These are phyloP conservation scores for Antrodiella citrinella DNA, from an alignment of 768 basidiomycete species.

Conservation along the genomic window DNA sequence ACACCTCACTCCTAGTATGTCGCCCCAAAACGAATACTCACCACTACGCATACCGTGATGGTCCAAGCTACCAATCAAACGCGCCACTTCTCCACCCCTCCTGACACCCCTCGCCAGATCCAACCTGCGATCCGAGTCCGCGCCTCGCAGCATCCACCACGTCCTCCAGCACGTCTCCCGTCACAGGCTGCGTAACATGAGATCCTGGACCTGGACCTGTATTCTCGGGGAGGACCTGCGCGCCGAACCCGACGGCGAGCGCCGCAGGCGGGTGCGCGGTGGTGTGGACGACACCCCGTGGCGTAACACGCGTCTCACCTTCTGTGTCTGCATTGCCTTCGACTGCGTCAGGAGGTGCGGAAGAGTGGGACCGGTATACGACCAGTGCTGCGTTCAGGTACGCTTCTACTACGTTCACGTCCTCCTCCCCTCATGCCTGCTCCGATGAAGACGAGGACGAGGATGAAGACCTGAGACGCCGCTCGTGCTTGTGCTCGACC, in stretches of 20 bases:
- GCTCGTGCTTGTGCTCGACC: too few relatives aligned
- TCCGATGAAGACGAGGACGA: too few relatives aligned
- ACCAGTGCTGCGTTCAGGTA: slow-evolving; percentile 5
- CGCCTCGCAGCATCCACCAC: slow-evolving; percentile 6
- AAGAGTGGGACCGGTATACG: not conserved
- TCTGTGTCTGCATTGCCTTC: too few relatives aligned
- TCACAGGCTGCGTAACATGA: not conserved
- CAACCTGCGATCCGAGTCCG: slow-evolving; percentile 1
- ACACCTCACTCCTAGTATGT: too few relatives aligned
- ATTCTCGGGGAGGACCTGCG: slow-evolving; percentile 21
- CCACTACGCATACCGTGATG: too few relatives aligned
- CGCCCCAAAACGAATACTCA: too few relatives aligned
- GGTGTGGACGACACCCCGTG: slow-evolving; percentile 17
- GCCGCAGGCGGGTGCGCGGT: slow-evolving; percentile 15
- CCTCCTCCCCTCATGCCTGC: slow-evolving; percentile 4
- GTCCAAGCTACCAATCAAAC: slow-evolving; percentile 46
- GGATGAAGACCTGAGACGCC: too few relatives aligned
- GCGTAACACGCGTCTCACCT: slow-evolving; percentile 13
- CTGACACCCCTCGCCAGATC: slow-evolving; percentile 2
- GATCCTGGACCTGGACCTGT: slow-evolving; percentile 16
- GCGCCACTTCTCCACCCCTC: slow-evolving; percentile 39
- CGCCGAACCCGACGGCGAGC: slow-evolving; percentile 19
- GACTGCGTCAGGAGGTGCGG: slow-evolving; percentile 1
- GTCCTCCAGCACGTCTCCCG: slow-evolving; percentile 10
- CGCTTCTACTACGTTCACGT: not conserved